Percentiles rank a stretch among this genome's conserved stretches.
Evolutionary conservation across 176 grass and related monocot species (phyloP).

Genomic region (Otatea glauca): DNA sequence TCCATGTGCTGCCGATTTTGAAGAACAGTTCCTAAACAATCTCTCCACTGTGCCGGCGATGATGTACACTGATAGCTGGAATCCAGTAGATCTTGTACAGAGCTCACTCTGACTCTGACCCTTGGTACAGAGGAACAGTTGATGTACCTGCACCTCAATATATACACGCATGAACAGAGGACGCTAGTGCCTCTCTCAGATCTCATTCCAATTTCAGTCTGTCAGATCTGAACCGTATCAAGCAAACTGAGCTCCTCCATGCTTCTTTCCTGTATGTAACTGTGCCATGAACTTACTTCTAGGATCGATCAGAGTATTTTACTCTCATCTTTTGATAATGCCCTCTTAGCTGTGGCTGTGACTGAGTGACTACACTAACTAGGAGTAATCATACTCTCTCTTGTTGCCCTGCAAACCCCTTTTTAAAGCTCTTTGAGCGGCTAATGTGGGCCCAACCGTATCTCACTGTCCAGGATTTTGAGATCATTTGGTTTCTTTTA

Average conservation of each 20-base stretch:
- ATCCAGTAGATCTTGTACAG: constrained; percentile 11
- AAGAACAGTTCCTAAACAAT: background rate
- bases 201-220: constrained; percentile 7
- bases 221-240: constrained; percentile 34
- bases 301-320: constrained; percentile 24
- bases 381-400: constrained; percentile 10
- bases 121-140: constrained; percentile 24
- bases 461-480: constrained; percentile 45
- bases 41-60: background rate
- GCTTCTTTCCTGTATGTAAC: background rate
- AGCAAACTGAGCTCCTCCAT: background rate
- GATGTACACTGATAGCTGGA: background rate
- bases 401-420: constrained; percentile 18
- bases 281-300: constrained; percentile 1
- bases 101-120: background rate
- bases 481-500: constrained; percentile 16
- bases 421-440: constrained; percentile 34
- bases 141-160: background rate
- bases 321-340: constrained; percentile 11
- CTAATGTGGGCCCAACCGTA: constrained; percentile 38
- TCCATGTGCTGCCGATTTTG: no score
- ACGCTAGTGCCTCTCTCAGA: background rate
- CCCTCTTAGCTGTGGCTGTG: constrained; percentile 27
- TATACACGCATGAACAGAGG: background rate
- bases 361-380: constrained; percentile 3